Evolutionary conservation across 345 rosid species (phyloP).

Genomic region (Eucalyptus polyanthemos): DNA sequence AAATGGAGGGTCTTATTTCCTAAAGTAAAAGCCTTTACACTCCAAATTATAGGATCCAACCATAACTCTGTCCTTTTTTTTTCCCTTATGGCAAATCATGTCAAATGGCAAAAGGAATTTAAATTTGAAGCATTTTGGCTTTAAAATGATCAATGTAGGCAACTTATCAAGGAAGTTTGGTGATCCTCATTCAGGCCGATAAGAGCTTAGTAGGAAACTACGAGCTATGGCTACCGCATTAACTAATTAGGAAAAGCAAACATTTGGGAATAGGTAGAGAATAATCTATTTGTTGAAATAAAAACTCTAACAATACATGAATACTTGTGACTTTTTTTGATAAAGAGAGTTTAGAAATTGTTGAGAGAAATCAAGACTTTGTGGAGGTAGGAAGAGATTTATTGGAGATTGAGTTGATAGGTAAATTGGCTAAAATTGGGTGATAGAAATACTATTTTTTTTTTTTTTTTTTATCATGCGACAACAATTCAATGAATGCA

Average conservation of each 20-base stretch:
- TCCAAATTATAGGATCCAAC: neutral
- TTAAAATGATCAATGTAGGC: neutral
- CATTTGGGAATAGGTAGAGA: neutral
- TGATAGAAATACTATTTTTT: neutral
- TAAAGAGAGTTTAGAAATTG: neutral
- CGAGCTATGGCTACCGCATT: neutral
- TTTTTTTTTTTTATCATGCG: neutral
- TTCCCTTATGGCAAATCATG: neutral
- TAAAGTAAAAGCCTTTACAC: neutral
- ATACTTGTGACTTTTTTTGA: neutral
- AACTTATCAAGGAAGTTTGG: neutral
- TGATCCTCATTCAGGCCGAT: rapidly evolving
- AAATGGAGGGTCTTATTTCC: neutral
- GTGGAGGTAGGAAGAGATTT: neutral
- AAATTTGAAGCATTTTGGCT: neutral
- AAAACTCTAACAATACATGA: neutral
- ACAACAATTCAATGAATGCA: neutral
- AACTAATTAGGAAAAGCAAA: neutral
- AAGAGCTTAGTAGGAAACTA: neutral
- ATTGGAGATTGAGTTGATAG: neutral
- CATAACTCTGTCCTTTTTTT: neutral
- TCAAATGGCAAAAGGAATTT: neutral
- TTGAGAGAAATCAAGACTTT: neutral
- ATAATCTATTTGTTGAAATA: neutral
- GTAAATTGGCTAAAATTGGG: neutral